Conservation (phyloP, 2,329 filamentous ascomycete genomes). For the Daldinia sp. region DNA sequence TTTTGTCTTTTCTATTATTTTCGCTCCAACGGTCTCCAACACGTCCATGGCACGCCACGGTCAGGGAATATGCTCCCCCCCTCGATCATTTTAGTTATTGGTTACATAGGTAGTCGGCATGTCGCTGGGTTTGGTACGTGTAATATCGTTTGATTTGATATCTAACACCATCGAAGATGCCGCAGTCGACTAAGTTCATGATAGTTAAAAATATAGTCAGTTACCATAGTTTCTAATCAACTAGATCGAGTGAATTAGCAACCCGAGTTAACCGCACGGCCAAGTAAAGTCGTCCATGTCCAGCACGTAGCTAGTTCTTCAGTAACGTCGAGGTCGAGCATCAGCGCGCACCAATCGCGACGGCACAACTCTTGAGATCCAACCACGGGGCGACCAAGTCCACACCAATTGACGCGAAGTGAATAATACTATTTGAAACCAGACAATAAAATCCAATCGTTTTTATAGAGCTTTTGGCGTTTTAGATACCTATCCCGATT, state of each 20-base stretch:
- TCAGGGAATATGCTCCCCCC: not conserved
- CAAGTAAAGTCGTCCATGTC: not conserved
- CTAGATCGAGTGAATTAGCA: not conserved
- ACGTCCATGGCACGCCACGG: not conserved
- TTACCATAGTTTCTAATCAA: not conserved
- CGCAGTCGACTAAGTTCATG: not conserved
- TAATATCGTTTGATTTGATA: not conserved
- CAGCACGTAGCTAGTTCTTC: not conserved
- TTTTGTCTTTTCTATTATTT: not conserved
- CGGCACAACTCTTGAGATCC: not conserved
- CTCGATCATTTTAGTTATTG: not conserved
- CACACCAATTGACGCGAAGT: not conserved
- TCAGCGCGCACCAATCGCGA: not conserved
- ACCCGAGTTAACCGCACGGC: not conserved
- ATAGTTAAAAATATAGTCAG: not conserved
- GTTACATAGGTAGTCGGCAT: not conserved
- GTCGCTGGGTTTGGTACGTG: not conserved
- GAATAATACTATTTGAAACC: not conserved
- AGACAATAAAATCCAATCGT: not conserved
- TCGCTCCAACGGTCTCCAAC: not conserved
- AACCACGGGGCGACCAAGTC: not conserved
- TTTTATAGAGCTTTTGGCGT: no score
- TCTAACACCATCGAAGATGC: not conserved
- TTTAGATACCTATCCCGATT: no score
- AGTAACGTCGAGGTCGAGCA: not conserved